phyloP scores from a whole-genome alignment of 2,329 filamentous ascomycete genomes.

The Trichoderma lentiforme region DNA sequence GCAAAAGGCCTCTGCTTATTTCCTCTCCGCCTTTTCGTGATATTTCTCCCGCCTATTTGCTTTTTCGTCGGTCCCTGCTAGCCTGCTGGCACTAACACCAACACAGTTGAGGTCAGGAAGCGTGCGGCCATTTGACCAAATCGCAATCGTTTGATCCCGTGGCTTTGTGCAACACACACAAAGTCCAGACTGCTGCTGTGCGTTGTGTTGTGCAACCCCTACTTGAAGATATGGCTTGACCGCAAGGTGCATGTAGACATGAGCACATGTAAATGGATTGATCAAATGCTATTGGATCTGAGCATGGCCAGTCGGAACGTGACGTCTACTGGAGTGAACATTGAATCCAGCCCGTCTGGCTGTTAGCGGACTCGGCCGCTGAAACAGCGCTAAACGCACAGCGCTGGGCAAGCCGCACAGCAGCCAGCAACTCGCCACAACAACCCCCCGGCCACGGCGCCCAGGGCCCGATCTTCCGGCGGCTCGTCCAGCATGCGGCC shows the following conservation, averaged over 20 bases:
- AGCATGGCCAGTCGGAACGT: neutral
- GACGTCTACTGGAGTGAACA: neutral
- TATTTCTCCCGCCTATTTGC: neutral
- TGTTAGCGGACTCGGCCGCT: neutral
- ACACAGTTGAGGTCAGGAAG: neutral
- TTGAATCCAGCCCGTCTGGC: neutral
- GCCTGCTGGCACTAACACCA: neutral
- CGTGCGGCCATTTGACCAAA: neutral
- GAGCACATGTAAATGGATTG: neutral
- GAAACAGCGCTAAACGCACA: neutral
- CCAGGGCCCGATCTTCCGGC: slow-evolving; percentile 9
- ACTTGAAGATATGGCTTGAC: neutral
- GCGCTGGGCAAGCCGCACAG: neutral
- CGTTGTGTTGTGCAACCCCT: neutral
- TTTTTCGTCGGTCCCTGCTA: neutral
- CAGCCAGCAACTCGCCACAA: neutral
- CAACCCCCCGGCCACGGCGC: neutral
- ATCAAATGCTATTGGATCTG: neutral
- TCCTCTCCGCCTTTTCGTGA: slow-evolving; percentile 17
- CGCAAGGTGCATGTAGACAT: neutral
- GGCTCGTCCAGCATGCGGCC: neutral
- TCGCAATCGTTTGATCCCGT: neutral
- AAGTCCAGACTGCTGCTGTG: neutral
- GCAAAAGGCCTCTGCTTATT: neutral
- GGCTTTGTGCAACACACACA: neutral